These are phyloP conservation scores for Aspergillus diversus DNA, from an alignment of 495 filamentous ascomycete genomes.

Conservation along the genomic window DNA sequence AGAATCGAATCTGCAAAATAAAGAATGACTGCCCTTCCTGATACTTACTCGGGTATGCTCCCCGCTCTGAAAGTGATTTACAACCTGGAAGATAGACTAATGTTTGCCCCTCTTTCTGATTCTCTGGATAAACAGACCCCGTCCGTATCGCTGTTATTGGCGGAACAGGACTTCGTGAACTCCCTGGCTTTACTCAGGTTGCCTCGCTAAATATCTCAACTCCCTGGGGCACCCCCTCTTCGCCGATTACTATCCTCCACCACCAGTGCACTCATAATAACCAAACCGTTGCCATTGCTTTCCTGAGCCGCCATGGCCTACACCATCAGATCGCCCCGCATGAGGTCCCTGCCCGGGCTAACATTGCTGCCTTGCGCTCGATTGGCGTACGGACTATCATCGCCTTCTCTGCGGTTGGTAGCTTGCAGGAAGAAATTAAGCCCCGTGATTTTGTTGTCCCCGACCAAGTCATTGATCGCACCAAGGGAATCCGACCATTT, in stretches of 20 bases:
- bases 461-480: slow-evolving; percentile 96
- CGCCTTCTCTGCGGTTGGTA: slow-evolving; percentile 94
- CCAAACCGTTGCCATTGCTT: slow-evolving; percentile 75
- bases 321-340: slow-evolving; percentile 91
- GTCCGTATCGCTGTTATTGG: slow-evolving; percentile 95
- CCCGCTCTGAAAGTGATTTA: no score
- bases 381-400: slow-evolving; percentile 89
- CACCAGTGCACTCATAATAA: slow-evolving; percentile 59
- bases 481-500: slow-evolving; percentile 88
- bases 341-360: slow-evolving; percentile 88
- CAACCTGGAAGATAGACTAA: no score
- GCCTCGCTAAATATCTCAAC: slow-evolving; percentile 72
- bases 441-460: slow-evolving; percentile 96
- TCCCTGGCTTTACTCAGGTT: slow-evolving; percentile 77
- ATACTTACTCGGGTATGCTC: slow-evolving; percentile 54
- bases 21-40: slow-evolving; percentile 60
- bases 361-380: slow-evolving; percentile 89
- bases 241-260: slow-evolving; percentile 86
- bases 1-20: slow-evolving; percentile 40
- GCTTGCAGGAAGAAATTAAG: slow-evolving; percentile 85
- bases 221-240: slow-evolving; percentile 92
- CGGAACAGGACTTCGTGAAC: slow-evolving; percentile 81
- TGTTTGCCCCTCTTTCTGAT: slow-evolving; percentile 2
- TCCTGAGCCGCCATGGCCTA: slow-evolving; percentile 87
- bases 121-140: slow-evolving; percentile 56